Base-by-base conservation (phyloP, 805 yeast genomes). In the Huiozyma naganishii region DNA sequence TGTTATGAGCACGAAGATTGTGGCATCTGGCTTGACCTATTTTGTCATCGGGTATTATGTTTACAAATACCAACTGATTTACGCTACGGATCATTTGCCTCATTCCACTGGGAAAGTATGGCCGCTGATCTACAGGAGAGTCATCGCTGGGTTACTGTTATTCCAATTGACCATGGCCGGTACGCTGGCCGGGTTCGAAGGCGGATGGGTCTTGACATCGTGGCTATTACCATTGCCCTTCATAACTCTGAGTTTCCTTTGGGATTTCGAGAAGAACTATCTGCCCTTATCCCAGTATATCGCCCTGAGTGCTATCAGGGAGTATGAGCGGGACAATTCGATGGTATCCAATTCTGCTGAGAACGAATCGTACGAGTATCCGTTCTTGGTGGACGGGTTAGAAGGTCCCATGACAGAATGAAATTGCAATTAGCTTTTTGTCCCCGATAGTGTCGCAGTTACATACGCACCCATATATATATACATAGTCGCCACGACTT, bases 101-200 rank as follows among this genome's bases (percentile, higher is more conserved):
- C 97, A 92, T 64, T 88, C 96, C 0, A 92, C 96, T 0, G 98
- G 97, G 1, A 84, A 83, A 58, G 94, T 90, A 1, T 90, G 97
- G 97, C 95, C 96, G 0, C 68, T 88, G 40, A 80, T 90, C 2
- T 83, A 84, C 56, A 72, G 95, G 53, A 72, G 98, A 51, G 77
- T 89, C 1, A 77, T 84, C 44, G 58, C 87, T 45, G 97, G 97
- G 0, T 64, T 90, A 27, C 63, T 84, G 32, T 69, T 90, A 11
- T 88, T 90, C 61, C 98, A 92, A 58, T 65, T 90, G 46, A 87
- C 95, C 9, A 88, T 89, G 85, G 87, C 90, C 0, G 97, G 97
- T 3, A 79, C 94, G 0, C 69, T 90, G 47, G 88, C 85, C 0
- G 74, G 76, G 2, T 72, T 86, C 45, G 87, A 83, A 54, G 77